These are phyloP conservation scores for Dendrobium chrysotoxum DNA, from an alignment of 106 monocot genomes.

Conservation along the genomic window DNA sequence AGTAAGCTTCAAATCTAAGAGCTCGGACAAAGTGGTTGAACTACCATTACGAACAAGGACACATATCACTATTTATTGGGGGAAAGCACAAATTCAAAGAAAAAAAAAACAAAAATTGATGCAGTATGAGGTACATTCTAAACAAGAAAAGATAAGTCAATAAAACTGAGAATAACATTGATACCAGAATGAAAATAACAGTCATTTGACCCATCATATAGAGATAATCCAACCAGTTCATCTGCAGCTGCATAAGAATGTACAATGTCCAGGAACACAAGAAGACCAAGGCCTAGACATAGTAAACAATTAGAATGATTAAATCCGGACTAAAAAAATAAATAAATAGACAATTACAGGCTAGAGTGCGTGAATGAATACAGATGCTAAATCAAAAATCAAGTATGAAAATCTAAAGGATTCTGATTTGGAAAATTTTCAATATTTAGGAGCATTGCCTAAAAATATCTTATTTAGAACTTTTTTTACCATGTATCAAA, in stretches of 20 bases:
- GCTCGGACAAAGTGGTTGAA: neutral
- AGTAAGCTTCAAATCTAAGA: neutral
- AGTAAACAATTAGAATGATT: neutral
- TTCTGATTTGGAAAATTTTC: too few species aligned
- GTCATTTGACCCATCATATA: slow-evolving; percentile 92
- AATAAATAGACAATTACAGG: neutral
- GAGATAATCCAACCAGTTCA: slow-evolving; percentile 84
- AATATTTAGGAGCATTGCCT: neutral
- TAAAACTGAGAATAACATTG: neutral
- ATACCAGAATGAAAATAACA: slow-evolving; percentile 82
- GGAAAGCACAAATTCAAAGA: neutral
- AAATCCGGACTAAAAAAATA: neutral
- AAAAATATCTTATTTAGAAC: neutral
- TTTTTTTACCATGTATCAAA: neutral
- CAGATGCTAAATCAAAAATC: neutral
- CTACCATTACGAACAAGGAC: neutral
- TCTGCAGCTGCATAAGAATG: slow-evolving; percentile 97
- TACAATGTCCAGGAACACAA: slow-evolving; percentile 85
- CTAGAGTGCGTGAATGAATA: neutral
- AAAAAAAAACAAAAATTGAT: neutral
- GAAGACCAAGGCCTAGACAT: slow-evolving; percentile 63
- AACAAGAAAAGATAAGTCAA: neutral
- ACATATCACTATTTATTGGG: neutral
- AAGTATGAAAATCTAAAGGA: neutral
- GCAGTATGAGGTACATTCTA: neutral